These are phyloP conservation scores for Helicocarpus griseus DNA, from an alignment of 2,329 filamentous ascomycete species.

Conservation along the genomic window DNA sequence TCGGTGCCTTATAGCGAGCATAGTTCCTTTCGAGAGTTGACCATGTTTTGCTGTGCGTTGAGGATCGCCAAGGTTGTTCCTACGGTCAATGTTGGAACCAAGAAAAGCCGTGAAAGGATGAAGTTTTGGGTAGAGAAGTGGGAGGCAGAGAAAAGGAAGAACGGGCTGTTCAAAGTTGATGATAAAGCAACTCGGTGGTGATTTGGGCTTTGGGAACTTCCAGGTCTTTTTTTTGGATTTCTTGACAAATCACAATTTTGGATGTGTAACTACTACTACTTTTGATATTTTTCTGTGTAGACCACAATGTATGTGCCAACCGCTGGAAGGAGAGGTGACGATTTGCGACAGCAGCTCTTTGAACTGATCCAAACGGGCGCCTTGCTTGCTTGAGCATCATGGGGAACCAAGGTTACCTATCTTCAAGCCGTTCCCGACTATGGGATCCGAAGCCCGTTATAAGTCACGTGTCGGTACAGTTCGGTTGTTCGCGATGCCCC, in stretches of 20 bases:
- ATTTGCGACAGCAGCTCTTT: too few relatives aligned
- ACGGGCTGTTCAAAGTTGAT: slow-evolving; percentile 45
- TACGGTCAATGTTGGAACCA: slow-evolving; percentile 75
- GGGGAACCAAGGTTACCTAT: neutral
- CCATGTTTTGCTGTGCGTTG: slow-evolving; percentile 82
- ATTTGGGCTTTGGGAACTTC: neutral
- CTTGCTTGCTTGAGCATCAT: too few relatives aligned
- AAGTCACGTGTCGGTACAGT: neutral
- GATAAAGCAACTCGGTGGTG: slow-evolving; percentile 23
- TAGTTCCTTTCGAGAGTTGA: slow-evolving; percentile 86
- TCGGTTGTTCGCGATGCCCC: neutral
- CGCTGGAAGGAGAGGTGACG: too few relatives aligned
- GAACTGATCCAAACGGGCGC: too few relatives aligned
- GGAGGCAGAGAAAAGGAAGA: slow-evolving; percentile 53
- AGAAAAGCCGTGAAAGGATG: slow-evolving; percentile 55
- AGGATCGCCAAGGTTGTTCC: slow-evolving; percentile 84
- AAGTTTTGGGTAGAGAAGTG: slow-evolving; percentile 57
- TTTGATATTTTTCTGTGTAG: neutral
- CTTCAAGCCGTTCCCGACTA: neutral
- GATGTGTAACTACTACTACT: neutral
- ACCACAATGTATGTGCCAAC: too few relatives aligned
- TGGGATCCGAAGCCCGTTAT: neutral
- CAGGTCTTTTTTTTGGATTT: too few relatives aligned
- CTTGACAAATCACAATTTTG: neutral
- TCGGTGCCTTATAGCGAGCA: slow-evolving; percentile 95